Base-by-base conservation (phyloP, 2,329 filamentous ascomycete genomes). In the Ramularia endophylla region DNA sequence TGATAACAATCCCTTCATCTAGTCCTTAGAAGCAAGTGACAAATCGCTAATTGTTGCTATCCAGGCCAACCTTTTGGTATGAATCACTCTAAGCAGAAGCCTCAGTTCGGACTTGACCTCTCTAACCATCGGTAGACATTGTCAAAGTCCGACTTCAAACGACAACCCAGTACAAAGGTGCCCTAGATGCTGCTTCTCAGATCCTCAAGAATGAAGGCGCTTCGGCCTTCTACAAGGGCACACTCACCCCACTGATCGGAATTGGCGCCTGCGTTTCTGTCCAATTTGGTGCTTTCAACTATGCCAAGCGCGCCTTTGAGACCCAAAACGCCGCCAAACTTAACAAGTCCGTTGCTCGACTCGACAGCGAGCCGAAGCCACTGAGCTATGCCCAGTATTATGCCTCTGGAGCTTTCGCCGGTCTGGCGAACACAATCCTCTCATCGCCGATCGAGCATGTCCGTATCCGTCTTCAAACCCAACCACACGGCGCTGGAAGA, bases 81-180 rank as follows among this genome's bases (percentile, higher is more conserved):
- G 69, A 27, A 41, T 20, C 5, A 25, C 20, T 35, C 5, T 8
- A 20, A 41, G 9, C n/a, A 39, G 18, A 37, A 30, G 27, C 31
- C 34, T 38, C 31, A 16, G 48, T 45, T 29, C 17, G 17, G n/a
- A 38, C 11, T n/a, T 11, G 17, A 39, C 25, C 18, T 22, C 42
- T 43, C 37, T 38, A 34, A 43, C 25, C 34, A 20, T 45, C 29
- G 38, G 27, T 30, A 79, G 90, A 95, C 73, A 97, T 95, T 51
- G 83, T 98, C 71, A 98, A 98, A 71, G 92, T 98, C 58, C 86
- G 92, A 41, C 77, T 98, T 36, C 92, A 98, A 67, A 98, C 92
- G 12, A 85, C 84, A 40, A 81, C 76, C 16, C 78, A 86, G 54
- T 94, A 95, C 73, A 74, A 78, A 39, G 83, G 79, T 51, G 92